These are phyloP conservation scores for Neodidymelliopsis sp. DNA, from an alignment of 2,329 filamentous ascomycete species.

Conservation along the genomic window DNA sequence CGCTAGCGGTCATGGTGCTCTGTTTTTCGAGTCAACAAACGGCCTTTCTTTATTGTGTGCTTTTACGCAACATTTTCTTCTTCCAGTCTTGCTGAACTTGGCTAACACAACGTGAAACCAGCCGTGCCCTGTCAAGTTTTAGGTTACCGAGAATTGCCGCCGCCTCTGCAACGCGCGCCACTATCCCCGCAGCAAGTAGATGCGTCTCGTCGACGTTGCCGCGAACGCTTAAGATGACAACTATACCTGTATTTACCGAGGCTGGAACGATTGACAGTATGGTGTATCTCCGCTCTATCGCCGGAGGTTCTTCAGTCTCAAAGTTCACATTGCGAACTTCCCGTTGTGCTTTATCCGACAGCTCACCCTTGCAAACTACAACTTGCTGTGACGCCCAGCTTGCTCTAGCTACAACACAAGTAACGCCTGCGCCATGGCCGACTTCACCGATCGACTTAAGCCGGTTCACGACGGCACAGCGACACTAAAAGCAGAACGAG, in stretches of 20 bases:
- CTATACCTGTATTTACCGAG: conserved; percentile 18
- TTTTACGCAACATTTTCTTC: background rate
- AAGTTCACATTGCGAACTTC: conserved; percentile 10
- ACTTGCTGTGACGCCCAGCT: conserved; percentile 12
- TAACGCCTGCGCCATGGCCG: conserved; percentile 47
- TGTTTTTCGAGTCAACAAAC: background rate
- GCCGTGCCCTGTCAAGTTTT: background rate
- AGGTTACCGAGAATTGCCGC: conserved; percentile 12
- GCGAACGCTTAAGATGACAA: background rate
- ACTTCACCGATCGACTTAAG: conserved; percentile 60
- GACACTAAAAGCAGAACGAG: conserved; percentile 56
- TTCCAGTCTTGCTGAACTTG: no score
- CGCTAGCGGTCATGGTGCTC: conserved; percentile 5
- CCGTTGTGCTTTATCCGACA: conserved; percentile 5
- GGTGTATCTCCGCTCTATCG: conserved; percentile 17
- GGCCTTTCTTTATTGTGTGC: background rate
- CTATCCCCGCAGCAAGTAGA: conserved; percentile 13
- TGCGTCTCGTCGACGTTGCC: conserved; percentile 4
- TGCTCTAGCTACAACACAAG: conserved; percentile 14
- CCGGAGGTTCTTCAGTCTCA: conserved; percentile 4
- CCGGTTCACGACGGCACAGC: conserved; percentile 57
- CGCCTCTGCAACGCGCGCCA: conserved; percentile 2
- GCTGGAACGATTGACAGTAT: conserved; percentile 10
- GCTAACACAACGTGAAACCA: background rate
- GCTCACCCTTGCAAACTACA: conserved; percentile 10